Conservation (phyloP, 768 basidiomycete species). For the Suillus occidentalis region DNA sequence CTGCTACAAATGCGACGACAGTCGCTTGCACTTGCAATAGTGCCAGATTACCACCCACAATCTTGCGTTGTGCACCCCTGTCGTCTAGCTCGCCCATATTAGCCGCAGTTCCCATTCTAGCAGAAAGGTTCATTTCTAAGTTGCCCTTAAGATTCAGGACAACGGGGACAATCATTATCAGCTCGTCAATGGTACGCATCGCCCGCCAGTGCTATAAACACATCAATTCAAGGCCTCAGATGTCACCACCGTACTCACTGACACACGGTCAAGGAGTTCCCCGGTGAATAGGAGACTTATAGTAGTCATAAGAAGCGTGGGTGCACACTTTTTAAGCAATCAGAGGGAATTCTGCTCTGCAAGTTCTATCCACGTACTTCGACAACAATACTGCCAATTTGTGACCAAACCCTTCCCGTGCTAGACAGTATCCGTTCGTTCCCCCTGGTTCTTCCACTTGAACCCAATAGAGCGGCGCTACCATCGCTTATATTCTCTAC, state of each 20-base stretch:
- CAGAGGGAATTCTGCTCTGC: constrained; percentile 3
- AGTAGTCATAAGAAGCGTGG: constrained; percentile 82
- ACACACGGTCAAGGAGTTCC: constrained; percentile 82
- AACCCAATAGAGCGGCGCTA: constrained; percentile 44
- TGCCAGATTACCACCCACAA: constrained; percentile 80
- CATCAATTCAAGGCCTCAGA: constrained; percentile 5
- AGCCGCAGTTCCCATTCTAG: constrained; percentile 90
- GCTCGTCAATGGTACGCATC: constrained; percentile 87
- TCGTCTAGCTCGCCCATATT: constrained; percentile 92
- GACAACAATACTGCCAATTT: constrained; percentile 61
- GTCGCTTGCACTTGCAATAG: constrained; percentile 93
- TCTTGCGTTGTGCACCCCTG: constrained; percentile 53
- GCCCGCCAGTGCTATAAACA: constrained; percentile 75
- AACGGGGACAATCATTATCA: constrained; percentile 95
- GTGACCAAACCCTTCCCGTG: constrained; percentile 43
- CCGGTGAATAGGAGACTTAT: constrained; percentile 88
- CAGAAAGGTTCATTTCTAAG: constrained; percentile 97
- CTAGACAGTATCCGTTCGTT: constrained; percentile 23
- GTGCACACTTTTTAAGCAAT: constrained; percentile 62
- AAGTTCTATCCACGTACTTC: constrained; percentile 50
- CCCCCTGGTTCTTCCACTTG: constrained; percentile 29
- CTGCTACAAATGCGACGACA: constrained; percentile 84
- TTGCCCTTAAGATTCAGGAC: constrained; percentile 97
- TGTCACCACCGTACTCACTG: constrained; percentile 48
- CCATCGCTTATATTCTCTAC: constrained; percentile 41